Evolutionary conservation across 805 yeast species (phyloP), one percentile per base, ranked within the genome.

Genomic region (Lipomyces starkeyi): DNA sequence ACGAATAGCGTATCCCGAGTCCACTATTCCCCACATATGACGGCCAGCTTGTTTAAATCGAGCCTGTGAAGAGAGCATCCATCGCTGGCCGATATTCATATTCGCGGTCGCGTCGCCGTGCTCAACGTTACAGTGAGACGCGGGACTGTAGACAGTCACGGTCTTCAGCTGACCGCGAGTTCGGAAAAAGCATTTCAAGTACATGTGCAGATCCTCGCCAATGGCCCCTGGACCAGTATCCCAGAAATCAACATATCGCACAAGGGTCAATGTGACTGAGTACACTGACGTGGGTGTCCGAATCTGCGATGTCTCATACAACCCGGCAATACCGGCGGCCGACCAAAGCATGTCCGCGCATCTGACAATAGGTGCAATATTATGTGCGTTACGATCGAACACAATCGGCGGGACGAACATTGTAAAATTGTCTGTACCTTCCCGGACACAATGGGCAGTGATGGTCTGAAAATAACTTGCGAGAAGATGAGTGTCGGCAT

Each of bases 161-260:
- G 73, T 61, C 32, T 37, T 34, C 17, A 71, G 58, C 7, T 22
- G 60, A 3, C 74, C 73, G 6, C 67, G 53, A 1, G 72, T 71
- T 17, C 59, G 52, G 47, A 65, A 65, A 58, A 35, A 71, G 35
- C 72, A 71, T 37, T 71, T 71, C 29, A 71, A 62, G 40, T 55
- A 71, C 74, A 71, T 71, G 58, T 71, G 74, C 32, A 71, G 52
- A 40, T 71, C 74, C 57, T 71, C 74, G 29, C 74, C 74, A 49
- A 71, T 71, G n/a, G 74, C 74, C 2, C 49, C 65, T 25, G 68
- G 64, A 17, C 66, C 73, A 1, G 72, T 62, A 58, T 71, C 74
- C 74, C 74, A 71, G 37, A 71, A 71, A n/a, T 53, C 73, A 2
- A 68, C 74, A 35, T 47, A 43, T 2, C 66, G 66, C 9, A 70